Evolutionary conservation across 192 early-diverging fungal genomes (phyloP), one percentile per base, ranked within the genome.

Genomic region (Linnemannia schmuckeri): DNA sequence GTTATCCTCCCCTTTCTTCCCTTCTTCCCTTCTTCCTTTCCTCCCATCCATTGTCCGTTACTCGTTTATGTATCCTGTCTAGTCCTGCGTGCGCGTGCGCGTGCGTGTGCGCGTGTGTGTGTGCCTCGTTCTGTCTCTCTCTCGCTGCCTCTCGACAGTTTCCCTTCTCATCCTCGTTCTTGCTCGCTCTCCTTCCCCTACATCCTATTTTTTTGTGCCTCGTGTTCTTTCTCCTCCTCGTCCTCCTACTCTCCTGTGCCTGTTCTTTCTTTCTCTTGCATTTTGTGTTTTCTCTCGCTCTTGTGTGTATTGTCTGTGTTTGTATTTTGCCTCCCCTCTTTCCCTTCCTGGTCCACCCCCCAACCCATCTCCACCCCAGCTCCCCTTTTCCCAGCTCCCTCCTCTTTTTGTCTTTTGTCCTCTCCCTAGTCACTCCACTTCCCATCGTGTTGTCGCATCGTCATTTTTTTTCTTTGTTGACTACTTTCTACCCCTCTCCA

Each of bases 171-270:
- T 72, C 72, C 40, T 79, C 35, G 27, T 69, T 15, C 77, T 46
- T 30, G n/a, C 61, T 78, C 70, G 27, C 55, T 75, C 35, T 52
- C 55, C 24, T 40, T 61, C 54, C 30, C 54, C 7, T 76, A 57
- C 46, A 15, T 35, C 54, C 38, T 55, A 57, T 52, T 52, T 55
- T 55, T 77, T 49, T 57, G 40, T 35, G n/a, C 37, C 55, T 63
- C 49, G 49, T 47, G 55, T 61, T 57, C 30, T 3, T 38, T 40
- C 30, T 57, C 40, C 54, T n/a, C 24, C 40, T 38, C 30, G 9
- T 57, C 40, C 54, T n/a, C 24, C 40, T 49, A 35, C 22, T 77
- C 61, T 38, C 30, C 33, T 30, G 63, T 66, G n/a, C 22, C n/a
- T 40, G 15, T 42, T 66, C 40, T 33, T 35, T 68, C 44, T 35